Evolutionary conservation across 208 protist species (phyloP).

Genomic region (Acanthamoeba healyi): DNA sequence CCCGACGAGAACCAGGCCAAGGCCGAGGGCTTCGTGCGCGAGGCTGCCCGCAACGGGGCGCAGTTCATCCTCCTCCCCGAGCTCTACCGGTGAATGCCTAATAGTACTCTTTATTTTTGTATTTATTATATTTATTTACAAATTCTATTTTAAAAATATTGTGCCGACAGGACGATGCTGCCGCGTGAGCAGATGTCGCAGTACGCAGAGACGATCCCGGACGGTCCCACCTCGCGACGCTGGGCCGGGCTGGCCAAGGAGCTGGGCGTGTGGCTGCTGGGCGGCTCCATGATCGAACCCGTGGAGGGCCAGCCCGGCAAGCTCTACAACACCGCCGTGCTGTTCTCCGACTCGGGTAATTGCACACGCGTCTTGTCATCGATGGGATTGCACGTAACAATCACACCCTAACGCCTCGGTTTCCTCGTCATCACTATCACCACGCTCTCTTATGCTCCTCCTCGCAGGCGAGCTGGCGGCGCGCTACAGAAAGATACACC

Average conservation of each 20-base stretch:
- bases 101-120: neutral
- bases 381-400: neutral
- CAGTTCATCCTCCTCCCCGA: conserved; percentile 40
- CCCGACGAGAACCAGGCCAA: conserved; percentile 21
- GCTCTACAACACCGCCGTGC: conserved; percentile 50
- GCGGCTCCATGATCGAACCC: conserved; percentile 30
- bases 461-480: conserved; percentile 1
- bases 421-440: too few relatives aligned
- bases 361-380: neutral
- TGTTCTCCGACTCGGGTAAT: neutral
- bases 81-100: neutral
- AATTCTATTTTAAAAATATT: neutral
- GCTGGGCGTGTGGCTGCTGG: conserved; percentile 38
- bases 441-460: neutral
- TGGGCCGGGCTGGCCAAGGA: conserved; percentile 3
- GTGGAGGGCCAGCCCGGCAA: conserved; percentile 13
- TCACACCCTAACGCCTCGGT: too few relatives aligned
- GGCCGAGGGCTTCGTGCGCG: conserved; percentile 6
- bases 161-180: neutral
- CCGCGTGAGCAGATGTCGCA: conserved; percentile 8
- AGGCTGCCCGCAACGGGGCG: neutral
- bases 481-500: conserved; percentile 39
- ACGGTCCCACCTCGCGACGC: neutral
- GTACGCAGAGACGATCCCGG: neutral
- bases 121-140: neutral